phyloP scores from a whole-genome alignment of 371 early-diverging fungal species.

The Rhizopus delemar region DNA sequence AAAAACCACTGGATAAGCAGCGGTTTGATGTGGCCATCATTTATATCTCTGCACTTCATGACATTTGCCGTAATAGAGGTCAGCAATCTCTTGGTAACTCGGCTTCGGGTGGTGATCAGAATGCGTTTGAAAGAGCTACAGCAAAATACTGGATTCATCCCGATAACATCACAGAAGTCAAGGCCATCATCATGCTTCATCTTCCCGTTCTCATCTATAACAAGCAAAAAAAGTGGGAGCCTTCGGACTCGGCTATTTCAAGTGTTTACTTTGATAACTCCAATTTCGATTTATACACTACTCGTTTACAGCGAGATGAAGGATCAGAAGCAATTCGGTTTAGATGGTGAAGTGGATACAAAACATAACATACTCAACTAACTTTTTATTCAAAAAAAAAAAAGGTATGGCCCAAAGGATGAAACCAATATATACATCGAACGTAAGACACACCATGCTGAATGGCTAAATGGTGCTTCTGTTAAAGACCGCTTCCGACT shows the following conservation, averaged over 20 bases:
- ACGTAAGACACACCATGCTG: slow-evolving; percentile 96
- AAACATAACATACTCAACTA: slow-evolving; percentile 8
- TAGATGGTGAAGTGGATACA: slow-evolving; percentile 79
- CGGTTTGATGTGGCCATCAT: slow-evolving; percentile 80
- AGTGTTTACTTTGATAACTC: slow-evolving; percentile 96
- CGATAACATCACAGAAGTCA: slow-evolving; percentile 95
- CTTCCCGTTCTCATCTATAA: slow-evolving; percentile 91
- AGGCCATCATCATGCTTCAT: slow-evolving; percentile 85
- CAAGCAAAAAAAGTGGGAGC: slow-evolving; percentile 53
- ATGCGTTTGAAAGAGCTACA: slow-evolving; percentile 85
- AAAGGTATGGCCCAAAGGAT: slow-evolving; percentile 38
- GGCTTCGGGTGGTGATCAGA: slow-evolving; percentile 43
- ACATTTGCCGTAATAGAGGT: slow-evolving; percentile 76
- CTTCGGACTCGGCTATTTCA: slow-evolving; percentile 63
- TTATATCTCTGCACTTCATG: slow-evolving; percentile 81
- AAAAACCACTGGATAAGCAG: slow-evolving; percentile 21
- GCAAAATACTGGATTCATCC: slow-evolving; percentile 98
- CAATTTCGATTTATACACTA: slow-evolving; percentile 86
- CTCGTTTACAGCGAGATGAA: slow-evolving; percentile 87
- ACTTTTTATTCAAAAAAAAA: neutral
- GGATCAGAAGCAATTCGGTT: slow-evolving; percentile 91
- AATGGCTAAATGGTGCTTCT: slow-evolving; percentile 91
- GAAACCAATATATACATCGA: slow-evolving; percentile 82
- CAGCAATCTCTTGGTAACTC: slow-evolving; percentile 41
- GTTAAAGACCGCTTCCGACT: slow-evolving; percentile 94